Base-by-base conservation (phyloP, 2,329 filamentous ascomycete species). In the Fusarium stilboides region DNA sequence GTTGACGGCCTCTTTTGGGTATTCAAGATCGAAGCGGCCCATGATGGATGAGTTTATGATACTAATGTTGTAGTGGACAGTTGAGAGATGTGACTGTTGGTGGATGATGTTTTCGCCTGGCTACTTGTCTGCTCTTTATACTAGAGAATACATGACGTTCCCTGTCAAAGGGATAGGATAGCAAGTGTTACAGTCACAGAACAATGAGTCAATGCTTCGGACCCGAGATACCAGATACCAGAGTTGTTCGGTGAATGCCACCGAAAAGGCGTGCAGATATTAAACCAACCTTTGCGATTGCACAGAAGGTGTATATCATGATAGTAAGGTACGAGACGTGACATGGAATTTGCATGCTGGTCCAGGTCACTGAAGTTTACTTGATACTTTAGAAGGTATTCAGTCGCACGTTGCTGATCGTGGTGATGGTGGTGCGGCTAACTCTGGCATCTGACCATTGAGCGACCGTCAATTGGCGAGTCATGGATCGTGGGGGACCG, bases 1-100 rank as follows among this genome's bases (percentile, higher is more conserved):
- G 79, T 89, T 92, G 71, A 84, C 84, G 28, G 84, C 80, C 72
- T 86, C 83, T 74, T 89, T 91, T 46, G 90, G 89, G 69, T 93
- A 93, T 67, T 87, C 82, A 15, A 89, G 82, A 47, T 75, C 73
- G 69, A 77, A 74, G 57, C 78, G 78, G 36, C 78, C 79, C 79
- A 81, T 80, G 62, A 26, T 55, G 65, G 28, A 45, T 36, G 14
- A 6, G 26, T 57, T 33, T 26, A 14, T 46, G 15, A 24, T 47
- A 20, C 24, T 19, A 20, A 26, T 56, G 14, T 46, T 45, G 26
- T 12, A 17, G 24, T 43, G 13, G 12, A 39, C n/a, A 9, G 28
- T 49, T 24, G 22, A 31, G 39, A 22, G 14, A 15, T 8, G 28
- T 45, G 33, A 8, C 36, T 46, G 10, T 39, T 26, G n/a, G 20